Evolutionary conservation across 345 rosid species (phyloP).

Genomic region (Raphanus raphanistrum): DNA sequence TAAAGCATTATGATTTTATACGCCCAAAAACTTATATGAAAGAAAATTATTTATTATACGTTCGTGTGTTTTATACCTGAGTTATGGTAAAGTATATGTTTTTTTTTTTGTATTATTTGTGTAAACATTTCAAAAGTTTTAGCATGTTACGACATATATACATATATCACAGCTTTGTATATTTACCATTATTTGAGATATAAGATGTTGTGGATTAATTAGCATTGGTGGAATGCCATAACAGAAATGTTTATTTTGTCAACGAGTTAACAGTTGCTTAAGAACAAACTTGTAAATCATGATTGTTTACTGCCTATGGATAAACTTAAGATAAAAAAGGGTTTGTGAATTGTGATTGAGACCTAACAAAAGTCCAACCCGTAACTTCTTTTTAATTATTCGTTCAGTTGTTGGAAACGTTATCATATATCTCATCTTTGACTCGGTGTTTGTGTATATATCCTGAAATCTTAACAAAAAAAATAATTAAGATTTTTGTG

Average conservation of each 20-base stretch:
- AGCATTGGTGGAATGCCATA: not conserved
- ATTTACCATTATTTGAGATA: not conserved
- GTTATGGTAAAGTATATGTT: not conserved
- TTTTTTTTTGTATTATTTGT: not conserved
- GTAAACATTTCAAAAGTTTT: not conserved
- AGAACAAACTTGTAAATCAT: slow-evolving; percentile 6
- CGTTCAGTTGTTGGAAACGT: slow-evolving; percentile 20
- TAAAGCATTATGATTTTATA: not conserved
- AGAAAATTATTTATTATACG: not conserved
- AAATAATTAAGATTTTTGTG: not conserved
- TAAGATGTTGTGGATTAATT: not conserved
- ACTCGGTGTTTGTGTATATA: slow-evolving; percentile 18
- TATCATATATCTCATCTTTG: slow-evolving; percentile 23
- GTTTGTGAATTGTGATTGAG: slow-evolving; percentile 21
- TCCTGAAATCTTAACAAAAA: not conserved
- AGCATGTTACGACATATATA: not conserved
- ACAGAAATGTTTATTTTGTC: not conserved
- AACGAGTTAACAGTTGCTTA: not conserved
- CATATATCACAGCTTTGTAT: not conserved
- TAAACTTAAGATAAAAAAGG: not conserved
- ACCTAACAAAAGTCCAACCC: slow-evolving; percentile 25
- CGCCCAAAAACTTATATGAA: not conserved
- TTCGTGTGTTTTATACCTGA: not conserved
- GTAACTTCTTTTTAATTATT: not conserved
- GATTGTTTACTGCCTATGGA: not conserved